These are phyloP conservation scores for Neofusicoccum cordaticola DNA, from an alignment of 2,329 filamentous ascomycete species.

Conservation along the genomic window DNA sequence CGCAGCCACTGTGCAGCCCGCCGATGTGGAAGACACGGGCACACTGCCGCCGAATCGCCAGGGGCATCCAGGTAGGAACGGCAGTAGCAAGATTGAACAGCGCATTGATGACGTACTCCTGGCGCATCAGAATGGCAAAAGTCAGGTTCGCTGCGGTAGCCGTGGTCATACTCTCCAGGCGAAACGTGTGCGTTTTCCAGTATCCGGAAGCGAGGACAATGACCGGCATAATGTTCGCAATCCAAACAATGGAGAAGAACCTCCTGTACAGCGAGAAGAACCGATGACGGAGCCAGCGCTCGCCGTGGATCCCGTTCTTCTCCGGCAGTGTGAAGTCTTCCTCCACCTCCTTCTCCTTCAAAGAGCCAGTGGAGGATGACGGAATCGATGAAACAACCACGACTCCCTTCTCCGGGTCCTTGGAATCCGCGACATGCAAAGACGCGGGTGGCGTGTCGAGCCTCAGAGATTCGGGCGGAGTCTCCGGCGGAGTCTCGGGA, in stretches of 20 bases:
- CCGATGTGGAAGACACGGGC: slow-evolving; percentile 34
- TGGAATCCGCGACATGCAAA: neutral
- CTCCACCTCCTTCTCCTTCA: slow-evolving; percentile 21
- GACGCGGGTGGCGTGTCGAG: neutral
- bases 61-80: slow-evolving; percentile 28
- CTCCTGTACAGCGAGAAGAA: slow-evolving; percentile 13
- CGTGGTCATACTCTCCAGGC: slow-evolving; percentile 23
- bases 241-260: slow-evolving; percentile 11
- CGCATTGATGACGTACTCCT: slow-evolving; percentile 33
- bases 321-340: slow-evolving; percentile 17
- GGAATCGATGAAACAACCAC: slow-evolving; percentile 19
- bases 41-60: slow-evolving; percentile 24
- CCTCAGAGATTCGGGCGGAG: neutral
- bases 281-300: slow-evolving; percentile 18
- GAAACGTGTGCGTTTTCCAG: neutral
- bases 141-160: slow-evolving; percentile 34
- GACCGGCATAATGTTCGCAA: slow-evolving; percentile 21
- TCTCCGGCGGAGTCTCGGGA: neutral
- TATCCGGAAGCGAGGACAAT: slow-evolving; percentile 18
- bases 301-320: slow-evolving; percentile 19
- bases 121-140: slow-evolving; percentile 29
- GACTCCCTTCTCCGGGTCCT: slow-evolving; percentile 9
- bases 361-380: slow-evolving; percentile 21
- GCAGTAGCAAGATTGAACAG: slow-evolving; percentile 35
- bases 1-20: slow-evolving; percentile 34